Evolutionary conservation across 495 filamentous ascomycete genomes (phyloP), one percentile per base, ranked within the genome.

Genomic region (Chaetomium cochliodes): DNA sequence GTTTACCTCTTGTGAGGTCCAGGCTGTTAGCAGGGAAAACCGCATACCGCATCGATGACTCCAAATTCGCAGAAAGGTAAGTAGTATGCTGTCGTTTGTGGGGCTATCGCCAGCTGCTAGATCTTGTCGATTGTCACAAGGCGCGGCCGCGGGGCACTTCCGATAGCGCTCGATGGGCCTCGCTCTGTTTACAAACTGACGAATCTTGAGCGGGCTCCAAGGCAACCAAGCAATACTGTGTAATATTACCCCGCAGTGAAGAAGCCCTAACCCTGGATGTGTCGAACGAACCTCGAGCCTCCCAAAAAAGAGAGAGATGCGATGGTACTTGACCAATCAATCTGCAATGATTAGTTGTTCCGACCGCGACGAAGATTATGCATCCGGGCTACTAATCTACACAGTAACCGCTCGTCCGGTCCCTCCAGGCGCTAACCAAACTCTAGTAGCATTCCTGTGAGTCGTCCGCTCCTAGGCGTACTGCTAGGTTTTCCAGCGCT

Each of bases 1-100:
- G 56, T 53, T 67, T 66, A 52, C 65, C 28, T 25, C 16, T 25
- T 8, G 16, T 22, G 47, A 44, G 30, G 30, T 23, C 33, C 20
- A 41, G 46, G 16, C 25, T 15, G 16, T 13, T 49, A 16, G 8
- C n/a, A 12, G 23, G 42, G 13, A 16, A 18, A 28, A 8, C 8
- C 20, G 3, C 44, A 16, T 49, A 60, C 57, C 42, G 30, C 57
- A 60, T 49, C 23, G 11, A 60, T 15, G 18, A 42, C 41, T 23
- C 57, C 16, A 58, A 28, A 3, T 60, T 52, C 22, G 49, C 15
- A 50, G 9, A 3, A 30, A 30, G n/a, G n/a, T n/a, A n/a, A n/a
- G n/a, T 3, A 25, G 25, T 52, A 30, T 28, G 16, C n/a, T 53
- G 51, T 2, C 12, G 51, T n/a, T 53, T 28, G 11, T 12, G 15